Percentiles rank a stretch among this genome's conserved stretches.
Evolutionary conservation across 2,329 filamentous ascomycete genomes (phyloP).

Genomic region (Ceratocystis ficicola): DNA sequence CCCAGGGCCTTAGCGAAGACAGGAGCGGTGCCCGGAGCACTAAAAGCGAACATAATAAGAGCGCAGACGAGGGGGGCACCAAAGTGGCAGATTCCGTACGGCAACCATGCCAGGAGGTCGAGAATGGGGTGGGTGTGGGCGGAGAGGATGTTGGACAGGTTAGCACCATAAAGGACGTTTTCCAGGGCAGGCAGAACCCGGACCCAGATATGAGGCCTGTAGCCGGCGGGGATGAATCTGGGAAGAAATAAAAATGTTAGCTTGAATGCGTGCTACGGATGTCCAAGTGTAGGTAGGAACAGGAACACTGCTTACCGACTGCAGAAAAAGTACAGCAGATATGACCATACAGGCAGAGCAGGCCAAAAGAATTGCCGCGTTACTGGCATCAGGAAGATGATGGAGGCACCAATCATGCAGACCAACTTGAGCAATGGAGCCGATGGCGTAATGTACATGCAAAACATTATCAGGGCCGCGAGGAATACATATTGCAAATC

Average conservation of each 20-base stretch:
- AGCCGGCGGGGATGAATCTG: constrained; percentile 81
- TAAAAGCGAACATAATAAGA: constrained; percentile 72
- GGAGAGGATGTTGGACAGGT: constrained; percentile 89
- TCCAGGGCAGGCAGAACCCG: constrained; percentile 87
- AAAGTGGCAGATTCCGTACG: constrained; percentile 86
- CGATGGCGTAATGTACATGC: constrained; percentile 67
- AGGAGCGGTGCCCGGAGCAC: constrained; percentile 70
- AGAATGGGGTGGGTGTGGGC: constrained; percentile 74
- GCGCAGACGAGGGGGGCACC: constrained; percentile 72
- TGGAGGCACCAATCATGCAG: constrained; percentile 52
- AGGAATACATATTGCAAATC: constrained; percentile 77
- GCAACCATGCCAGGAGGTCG: constrained; percentile 83
- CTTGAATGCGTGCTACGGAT: neutral
- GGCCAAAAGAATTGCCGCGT: constrained; percentile 87
- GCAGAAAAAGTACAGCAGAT: constrained; percentile 82
- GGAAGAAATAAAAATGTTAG: neutral
- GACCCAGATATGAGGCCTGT: constrained; percentile 88
- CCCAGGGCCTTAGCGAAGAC: constrained; percentile 80
- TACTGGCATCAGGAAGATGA: constrained; percentile 65
- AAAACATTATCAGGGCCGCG: constrained; percentile 65
- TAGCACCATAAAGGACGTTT: constrained; percentile 92
- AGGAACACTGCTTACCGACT: constrained; percentile 58
- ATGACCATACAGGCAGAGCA: constrained; percentile 71
- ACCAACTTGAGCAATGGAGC: constrained; percentile 68
- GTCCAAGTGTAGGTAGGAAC: neutral